Evolutionary conservation across 2,329 filamentous ascomycete genomes (phyloP).

Genomic region (Alternaria brassicicola): DNA sequence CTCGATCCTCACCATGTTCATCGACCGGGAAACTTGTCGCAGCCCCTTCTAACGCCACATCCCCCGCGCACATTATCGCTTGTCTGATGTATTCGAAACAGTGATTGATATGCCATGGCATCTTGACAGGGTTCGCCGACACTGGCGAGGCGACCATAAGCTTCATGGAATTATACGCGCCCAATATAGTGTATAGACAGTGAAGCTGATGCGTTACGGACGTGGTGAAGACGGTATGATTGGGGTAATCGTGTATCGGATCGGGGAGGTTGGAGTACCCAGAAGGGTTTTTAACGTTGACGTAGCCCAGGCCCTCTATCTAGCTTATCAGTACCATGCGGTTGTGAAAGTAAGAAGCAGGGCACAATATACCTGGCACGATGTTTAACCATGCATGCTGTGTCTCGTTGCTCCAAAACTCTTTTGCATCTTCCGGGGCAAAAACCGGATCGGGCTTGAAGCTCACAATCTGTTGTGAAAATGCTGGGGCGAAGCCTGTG

Average conservation of each 20-base stretch:
- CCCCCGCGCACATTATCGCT: constrained; percentile 43
- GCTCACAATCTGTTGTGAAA: constrained; percentile 39
- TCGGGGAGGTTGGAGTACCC: constrained; percentile 36
- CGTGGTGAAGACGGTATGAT: constrained; percentile 40
- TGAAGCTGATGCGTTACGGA: constrained; percentile 45
- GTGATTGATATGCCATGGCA: constrained; percentile 46
- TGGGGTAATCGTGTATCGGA: constrained; percentile 42
- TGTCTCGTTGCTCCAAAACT: constrained; percentile 41
- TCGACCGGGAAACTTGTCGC: constrained; percentile 40
- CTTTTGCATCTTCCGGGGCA: constrained; percentile 36
- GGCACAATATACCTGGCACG: constrained; percentile 32
- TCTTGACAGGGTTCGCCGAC: constrained; percentile 26
- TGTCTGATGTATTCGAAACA: constrained; percentile 46
- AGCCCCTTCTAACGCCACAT: constrained; percentile 43
- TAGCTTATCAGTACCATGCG: background rate
- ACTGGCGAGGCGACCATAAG: constrained; percentile 16
- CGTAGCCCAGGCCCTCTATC: constrained; percentile 41
- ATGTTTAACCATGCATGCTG: constrained; percentile 41
- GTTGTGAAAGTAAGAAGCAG: background rate
- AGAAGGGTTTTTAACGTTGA: constrained; percentile 31
- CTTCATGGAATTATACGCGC: constrained; percentile 40
- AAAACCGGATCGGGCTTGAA: constrained; percentile 36
- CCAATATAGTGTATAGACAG: constrained; percentile 42
- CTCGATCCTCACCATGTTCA: constrained; percentile 33
- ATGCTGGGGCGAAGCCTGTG: constrained; percentile 43